phyloP scores from a whole-genome alignment of 2,329 filamentous ascomycete species.

The Aureobasidium vineae region DNA sequence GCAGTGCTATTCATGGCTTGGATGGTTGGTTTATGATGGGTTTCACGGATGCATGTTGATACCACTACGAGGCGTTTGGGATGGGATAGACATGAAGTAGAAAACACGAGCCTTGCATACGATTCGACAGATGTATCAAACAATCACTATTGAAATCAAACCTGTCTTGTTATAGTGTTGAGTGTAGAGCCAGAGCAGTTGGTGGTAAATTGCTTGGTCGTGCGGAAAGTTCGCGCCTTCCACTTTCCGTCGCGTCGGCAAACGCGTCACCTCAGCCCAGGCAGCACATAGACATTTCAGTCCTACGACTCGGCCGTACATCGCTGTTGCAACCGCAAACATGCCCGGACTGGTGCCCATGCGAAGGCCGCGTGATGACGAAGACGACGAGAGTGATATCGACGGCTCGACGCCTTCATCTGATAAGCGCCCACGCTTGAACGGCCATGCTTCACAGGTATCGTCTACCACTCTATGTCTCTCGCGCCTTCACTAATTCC shows the following conservation, averaged over 20 bases:
- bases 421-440: constrained; percentile 25
- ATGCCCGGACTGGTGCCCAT: constrained; percentile 26
- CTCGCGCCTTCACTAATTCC: neutral
- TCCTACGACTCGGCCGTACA: neutral
- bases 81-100: neutral
- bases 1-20: neutral
- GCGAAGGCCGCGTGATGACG: constrained; percentile 10
- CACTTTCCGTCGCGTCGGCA: constrained; percentile 16
- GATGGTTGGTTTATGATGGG: neutral
- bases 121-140: neutral
- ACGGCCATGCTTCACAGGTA: constrained; percentile 18
- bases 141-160: neutral
- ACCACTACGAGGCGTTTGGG: constrained; percentile 20
- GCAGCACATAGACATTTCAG: neutral
- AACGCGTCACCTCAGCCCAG: constrained; percentile 12
- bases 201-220: neutral
- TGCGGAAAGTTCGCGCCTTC: neutral
- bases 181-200: too few species aligned
- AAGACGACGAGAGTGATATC: constrained; percentile 1
- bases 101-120: neutral
- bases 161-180: neutral
- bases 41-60: constrained; percentile 5
- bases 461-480: neutral
- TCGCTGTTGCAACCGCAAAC: neutral
- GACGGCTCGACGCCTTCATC: neutral